Evolutionary conservation across 441 rosid species (phyloP), one percentile per base, ranked within the genome.

Genomic region (Erodium texanum): DNA sequence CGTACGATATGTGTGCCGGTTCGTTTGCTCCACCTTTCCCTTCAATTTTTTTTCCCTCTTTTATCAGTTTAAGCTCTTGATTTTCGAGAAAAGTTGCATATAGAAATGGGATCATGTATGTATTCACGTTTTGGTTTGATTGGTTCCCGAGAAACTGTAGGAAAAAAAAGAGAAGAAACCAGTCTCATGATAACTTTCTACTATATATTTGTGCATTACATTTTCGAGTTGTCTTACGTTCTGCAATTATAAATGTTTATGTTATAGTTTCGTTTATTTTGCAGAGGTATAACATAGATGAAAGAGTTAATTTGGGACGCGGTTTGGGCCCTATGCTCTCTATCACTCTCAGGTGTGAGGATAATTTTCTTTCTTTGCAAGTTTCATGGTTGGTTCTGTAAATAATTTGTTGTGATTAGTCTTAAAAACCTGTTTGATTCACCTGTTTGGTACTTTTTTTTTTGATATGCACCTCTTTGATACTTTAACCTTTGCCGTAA

Each of bases 341-440:
- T n/a, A n/a, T n/a, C n/a, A n/a, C n/a, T n/a, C 48, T 41, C 48
- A 43, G 50, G 50, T 43, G 50, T 43, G 50, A 43, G 50, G 50
- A 43, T 43, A 43, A 10, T 10, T 43, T 43, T 43, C 50, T 12
- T 43, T 2, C 50, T 43, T 43, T 43, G 14, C 15, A 43, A 43
- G 15, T 43, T 3, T 11, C n/a, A 43, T 43, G 50, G 14, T 14
- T 43, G 50, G n/a, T 43, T 43, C 50, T 43, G n/a, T 43, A 29
- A 3, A 14, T 43, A 14, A 43, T 11, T 43, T 43, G 15, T 43
- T 9, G 50, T 12, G 50, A 10, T 10, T 43, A 11, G 50, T 10
- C 11, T 43, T 10, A 11, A 43, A 43, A 43, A 10, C n/a, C 50
- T 43, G 12, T 12, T 43, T 43, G 50, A 43, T 43, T 43, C 50